phyloP scores from a whole-genome alignment of 495 filamentous ascomycete genomes.

The Amorphotheca resinae region DNA sequence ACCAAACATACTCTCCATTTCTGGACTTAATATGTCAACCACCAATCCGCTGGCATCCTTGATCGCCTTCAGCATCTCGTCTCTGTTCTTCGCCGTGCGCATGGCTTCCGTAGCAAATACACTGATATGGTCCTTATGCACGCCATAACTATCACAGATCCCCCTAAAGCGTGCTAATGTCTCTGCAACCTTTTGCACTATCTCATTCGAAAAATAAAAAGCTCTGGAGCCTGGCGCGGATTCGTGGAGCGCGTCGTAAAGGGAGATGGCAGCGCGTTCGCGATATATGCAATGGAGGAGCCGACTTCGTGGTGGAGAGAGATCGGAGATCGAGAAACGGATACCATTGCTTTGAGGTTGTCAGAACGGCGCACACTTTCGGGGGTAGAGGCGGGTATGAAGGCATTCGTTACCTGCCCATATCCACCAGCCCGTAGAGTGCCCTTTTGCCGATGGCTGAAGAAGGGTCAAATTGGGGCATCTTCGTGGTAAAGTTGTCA shows the following conservation, averaged over 20 bases:
- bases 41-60: constrained; percentile 43
- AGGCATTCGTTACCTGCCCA: constrained; percentile 58
- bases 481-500: constrained; percentile 35
- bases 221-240: constrained; percentile 23
- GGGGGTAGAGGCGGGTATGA: neutral
- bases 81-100: constrained; percentile 63
- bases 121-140: constrained; percentile 47
- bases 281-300: constrained; percentile 66
- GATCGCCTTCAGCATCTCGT: constrained; percentile 53
- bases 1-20: constrained; percentile 72
- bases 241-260: constrained; percentile 70
- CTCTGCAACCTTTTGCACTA: constrained; percentile 50
- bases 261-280: constrained; percentile 66
- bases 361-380: constrained; percentile 5
- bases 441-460: constrained; percentile 23
- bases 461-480: constrained; percentile 34
- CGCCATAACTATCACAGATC: constrained; percentile 54
- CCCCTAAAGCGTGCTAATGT: constrained; percentile 57
- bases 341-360: constrained; percentile 65
- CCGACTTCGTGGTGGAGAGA: constrained; percentile 55
- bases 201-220: constrained; percentile 47
- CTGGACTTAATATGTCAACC: constrained; percentile 62
- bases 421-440: constrained; percentile 53
- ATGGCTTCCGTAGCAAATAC: constrained; percentile 87
- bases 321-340: constrained; percentile 78